Evolutionary conservation across 805 yeast species (phyloP), one percentile per base, ranked within the genome.

Genomic region (Candida verbasci): DNA sequence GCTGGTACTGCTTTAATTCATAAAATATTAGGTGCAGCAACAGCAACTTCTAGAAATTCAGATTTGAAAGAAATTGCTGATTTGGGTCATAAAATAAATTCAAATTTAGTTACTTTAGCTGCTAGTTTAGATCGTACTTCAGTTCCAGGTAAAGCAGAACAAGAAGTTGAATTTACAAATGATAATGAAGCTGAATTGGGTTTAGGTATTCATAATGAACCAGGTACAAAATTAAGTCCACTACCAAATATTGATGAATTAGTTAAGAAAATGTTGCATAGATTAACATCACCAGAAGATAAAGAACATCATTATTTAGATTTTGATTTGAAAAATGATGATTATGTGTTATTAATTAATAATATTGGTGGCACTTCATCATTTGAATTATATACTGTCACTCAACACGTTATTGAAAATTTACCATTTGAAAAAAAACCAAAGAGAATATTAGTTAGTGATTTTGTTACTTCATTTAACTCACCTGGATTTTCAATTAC

Each of bases 121-220:
- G 86, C 95, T 2, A 83, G 95, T 2, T 68, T 89, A 46, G 96
- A 86, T 49, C 89, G 93, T 52, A 86, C 93, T 36, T 78, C 85
- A 29, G 94, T 89, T 16, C 97, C 97, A 4, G 95, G 95, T 4
- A 76, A 85, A 49, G 17, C 38, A 6, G 54, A 35, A 14, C 74
- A 50, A 22, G 69, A 62, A 29, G 42, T 63, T 29, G 78, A 70
- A 35, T 56, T 60, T 38, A 71, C 86, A 43, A 71, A 62, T 18
- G 70, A 59, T 3, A 66, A 78, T 40, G 86, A 85, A 58, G 82
- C 84, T 54, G 97, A 89, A 58, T 71, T 89, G 40, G 97, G 97
- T 18, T 82, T 89, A 80, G 97, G 97, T 30, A 89, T 89, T 42
- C 97, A 89, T 60, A 89, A 89, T 52, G 97, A 89, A 57, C 93